Evolutionary conservation across 257 asterid species (phyloP), one percentile per base, ranked within the genome.

Genomic region (Lavandula angustifolia): DNA sequence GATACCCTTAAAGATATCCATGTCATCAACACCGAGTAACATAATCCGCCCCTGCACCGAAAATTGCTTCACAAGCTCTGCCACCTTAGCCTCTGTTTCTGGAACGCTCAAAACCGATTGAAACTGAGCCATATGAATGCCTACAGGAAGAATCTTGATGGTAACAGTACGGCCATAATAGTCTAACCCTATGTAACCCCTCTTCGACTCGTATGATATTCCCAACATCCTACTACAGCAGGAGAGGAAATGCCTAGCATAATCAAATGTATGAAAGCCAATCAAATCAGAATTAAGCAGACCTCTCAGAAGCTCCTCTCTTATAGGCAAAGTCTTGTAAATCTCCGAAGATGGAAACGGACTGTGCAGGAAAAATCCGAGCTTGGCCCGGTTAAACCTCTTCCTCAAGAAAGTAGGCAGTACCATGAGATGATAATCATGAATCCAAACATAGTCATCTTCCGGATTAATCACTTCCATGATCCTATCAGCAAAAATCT

Each of bases 391-490:
- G 46, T 89, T 89, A 70, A 89, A 89, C 75, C 96, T 76, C 81
- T 89, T 89, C 74, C 96, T 80, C 84, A 89, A 73, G 86, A 89
- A 89, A 60, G 96, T 82, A 16, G 96, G 96, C 22, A 89, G 73
- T 4, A 89, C 91, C 95, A 89, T 89, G 29, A 89, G 71, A 75
- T 89, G 96, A 73, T 89, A 89, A 70, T 89, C 96, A 62, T 89
- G 95, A 53, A 89, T 72, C 96, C 96, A 89, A 6, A 89, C 96
- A 66, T 73, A 89, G 68, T 89, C 96, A 44, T 89, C 96, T 57
- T 89, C 96, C 0, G 96, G 96, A 40, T 84, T 89, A 53, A 89
- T 89, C 70, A 89, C 96, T 71, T 89, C 96, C 96, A 89, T 87
- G 53, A 89, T 89, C 66, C 95, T 78, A 67, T 89, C 96, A 0